phyloP scores from a whole-genome alignment of 331 rosid species.

The Quercus phellos region DNA sequence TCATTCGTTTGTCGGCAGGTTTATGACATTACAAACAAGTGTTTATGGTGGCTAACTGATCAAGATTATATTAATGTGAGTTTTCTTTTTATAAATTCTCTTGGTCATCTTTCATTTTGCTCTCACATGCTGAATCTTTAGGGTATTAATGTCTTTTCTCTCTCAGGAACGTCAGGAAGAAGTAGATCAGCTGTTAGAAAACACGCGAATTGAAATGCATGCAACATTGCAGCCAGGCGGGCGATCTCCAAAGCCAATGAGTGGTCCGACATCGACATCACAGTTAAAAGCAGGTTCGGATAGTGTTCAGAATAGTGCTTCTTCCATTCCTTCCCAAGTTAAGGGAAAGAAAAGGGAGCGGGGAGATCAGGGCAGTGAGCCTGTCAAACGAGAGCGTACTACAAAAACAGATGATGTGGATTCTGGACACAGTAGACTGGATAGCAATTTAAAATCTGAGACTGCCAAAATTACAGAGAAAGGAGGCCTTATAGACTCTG shows the following conservation, averaged over 20 bases:
- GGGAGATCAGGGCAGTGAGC: slow-evolving; percentile 66
- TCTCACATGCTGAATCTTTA: background rate
- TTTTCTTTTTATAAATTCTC: slow-evolving; percentile 5
- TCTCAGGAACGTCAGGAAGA: slow-evolving; percentile 81
- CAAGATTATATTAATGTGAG: slow-evolving; percentile 75
- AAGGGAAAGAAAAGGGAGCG: slow-evolving; percentile 88
- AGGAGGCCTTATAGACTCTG: slow-evolving; percentile 73
- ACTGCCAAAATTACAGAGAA: slow-evolving; percentile 73
- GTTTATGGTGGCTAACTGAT: slow-evolving; percentile 96
- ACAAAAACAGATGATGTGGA: slow-evolving; percentile 70
- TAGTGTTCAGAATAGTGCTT: slow-evolving; percentile 56
- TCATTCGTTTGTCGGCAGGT: slow-evolving; percentile 92
- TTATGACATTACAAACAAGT: slow-evolving; percentile 61
- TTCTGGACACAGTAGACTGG: slow-evolving; percentile 51
- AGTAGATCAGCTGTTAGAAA: slow-evolving; percentile 66
- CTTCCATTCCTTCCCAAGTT: slow-evolving; percentile 59
- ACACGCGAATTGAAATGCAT: slow-evolving; percentile 88
- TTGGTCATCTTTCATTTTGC: background rate
- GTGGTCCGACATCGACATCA: slow-evolving; percentile 67
- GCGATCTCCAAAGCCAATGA: slow-evolving; percentile 82
- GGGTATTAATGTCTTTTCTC: background rate
- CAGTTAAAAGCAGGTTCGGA: slow-evolving; percentile 81
- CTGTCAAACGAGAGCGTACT: slow-evolving; percentile 65
- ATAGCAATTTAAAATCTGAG: slow-evolving; percentile 60
- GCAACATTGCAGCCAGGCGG: slow-evolving; percentile 92